Conservation (phyloP, 306 rosid genomes). For the Myrica gale region DNA sequence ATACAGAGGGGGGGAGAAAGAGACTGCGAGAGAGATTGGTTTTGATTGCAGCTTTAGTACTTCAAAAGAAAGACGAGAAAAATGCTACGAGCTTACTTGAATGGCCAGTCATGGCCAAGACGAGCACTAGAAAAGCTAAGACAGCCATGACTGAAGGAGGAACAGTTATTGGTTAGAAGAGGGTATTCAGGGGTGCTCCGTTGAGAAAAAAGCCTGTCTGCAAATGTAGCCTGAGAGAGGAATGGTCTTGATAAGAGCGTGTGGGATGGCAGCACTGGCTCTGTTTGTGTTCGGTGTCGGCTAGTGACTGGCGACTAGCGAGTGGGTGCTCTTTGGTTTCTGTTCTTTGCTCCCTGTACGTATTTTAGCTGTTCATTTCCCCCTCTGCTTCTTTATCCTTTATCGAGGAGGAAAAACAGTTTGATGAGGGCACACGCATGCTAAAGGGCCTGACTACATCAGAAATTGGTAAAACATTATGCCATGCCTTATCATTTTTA, state of each 20-base stretch:
- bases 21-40: neutral
- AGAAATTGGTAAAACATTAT: too few relatives aligned
- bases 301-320: neutral
- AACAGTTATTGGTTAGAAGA: conserved; percentile 9
- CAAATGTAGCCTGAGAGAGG: conserved; percentile 11
- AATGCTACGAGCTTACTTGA: conserved; percentile 51
- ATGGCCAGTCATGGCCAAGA: conserved; percentile 54
- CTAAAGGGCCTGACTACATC: neutral
- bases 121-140: conserved; percentile 47
- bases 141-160: conserved; percentile 48
- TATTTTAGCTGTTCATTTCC: neutral
- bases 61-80: neutral
- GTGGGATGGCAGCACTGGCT: conserved; percentile 36
- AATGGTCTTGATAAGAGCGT: conserved; percentile 24
- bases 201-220: neutral
- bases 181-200: conserved; percentile 6
- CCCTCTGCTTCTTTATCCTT: neutral
- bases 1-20: neutral
- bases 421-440: neutral
- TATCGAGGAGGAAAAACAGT: neutral
- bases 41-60: neutral
- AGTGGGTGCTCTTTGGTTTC: neutral
- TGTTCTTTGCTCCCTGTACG: neutral
- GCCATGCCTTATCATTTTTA: too few relatives aligned
- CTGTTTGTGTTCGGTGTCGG: conserved; percentile 12